Conservation (phyloP, 2,329 filamentous ascomycete genomes). For the Trichocomaceae sp. region DNA sequence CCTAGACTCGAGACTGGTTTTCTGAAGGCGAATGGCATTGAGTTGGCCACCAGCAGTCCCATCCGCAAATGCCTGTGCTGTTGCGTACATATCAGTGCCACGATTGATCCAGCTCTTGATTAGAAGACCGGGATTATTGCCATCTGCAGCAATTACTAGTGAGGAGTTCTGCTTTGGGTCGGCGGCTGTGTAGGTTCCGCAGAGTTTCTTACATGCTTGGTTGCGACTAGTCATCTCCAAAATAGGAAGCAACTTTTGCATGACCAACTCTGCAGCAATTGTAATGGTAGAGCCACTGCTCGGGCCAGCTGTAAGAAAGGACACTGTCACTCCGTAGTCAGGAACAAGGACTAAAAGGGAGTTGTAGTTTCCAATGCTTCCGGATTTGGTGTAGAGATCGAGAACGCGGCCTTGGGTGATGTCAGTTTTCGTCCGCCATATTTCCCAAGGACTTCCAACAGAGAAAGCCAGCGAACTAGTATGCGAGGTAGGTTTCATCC, state of each 20-base stretch:
- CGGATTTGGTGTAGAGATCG: constrained; percentile 23
- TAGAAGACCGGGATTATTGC: background rate
- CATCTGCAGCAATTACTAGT: background rate
- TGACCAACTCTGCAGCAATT: background rate
- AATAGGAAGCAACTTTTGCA: background rate
- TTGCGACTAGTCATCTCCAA: background rate
- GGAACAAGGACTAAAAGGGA: constrained; percentile 20
- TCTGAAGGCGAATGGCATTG: background rate
- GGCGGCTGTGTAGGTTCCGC: background rate
- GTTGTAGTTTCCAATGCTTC: constrained; percentile 22
- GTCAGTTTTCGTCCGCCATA: constrained; percentile 16
- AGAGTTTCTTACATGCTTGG: background rate
- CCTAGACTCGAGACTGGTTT: background rate
- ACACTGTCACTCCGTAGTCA: constrained; percentile 14
- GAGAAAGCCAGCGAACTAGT: constrained; percentile 34
- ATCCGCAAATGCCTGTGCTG: background rate
- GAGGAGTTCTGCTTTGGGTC: background rate
- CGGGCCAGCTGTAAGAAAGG: background rate
- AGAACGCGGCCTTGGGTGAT: constrained; percentile 16
- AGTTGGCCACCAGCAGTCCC: background rate
- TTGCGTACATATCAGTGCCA: background rate
- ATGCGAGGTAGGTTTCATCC: constrained; percentile 39
- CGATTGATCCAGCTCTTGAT: background rate
- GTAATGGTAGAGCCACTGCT: background rate
- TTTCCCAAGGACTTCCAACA: constrained; percentile 43